phyloP scores from a whole-genome alignment of 768 basidiomycete species.

The Rubroboletus satanas region DNA sequence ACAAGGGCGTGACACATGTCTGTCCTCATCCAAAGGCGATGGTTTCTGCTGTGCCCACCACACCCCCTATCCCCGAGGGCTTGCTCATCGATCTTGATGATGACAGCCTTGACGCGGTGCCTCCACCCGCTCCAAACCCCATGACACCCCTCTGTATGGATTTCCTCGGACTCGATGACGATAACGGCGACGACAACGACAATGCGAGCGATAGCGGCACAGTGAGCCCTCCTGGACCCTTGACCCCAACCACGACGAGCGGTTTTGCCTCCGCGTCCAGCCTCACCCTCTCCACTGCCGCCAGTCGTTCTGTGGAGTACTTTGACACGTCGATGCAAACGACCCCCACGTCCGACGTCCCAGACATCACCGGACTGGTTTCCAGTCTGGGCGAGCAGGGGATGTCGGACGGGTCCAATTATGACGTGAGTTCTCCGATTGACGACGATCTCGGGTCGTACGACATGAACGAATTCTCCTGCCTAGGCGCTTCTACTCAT shows the following conservation, averaged over 20 bases:
- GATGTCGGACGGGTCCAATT: conserved; percentile 47
- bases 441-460: conserved; percentile 19
- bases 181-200: conserved; percentile 21
- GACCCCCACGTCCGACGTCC: conserved; percentile 35
- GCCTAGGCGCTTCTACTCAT: conserved; percentile 56
- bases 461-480: conserved; percentile 20
- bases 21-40: conserved; percentile 15
- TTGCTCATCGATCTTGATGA: conserved; percentile 56
- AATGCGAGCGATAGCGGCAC: conserved; percentile 30
- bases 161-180: conserved; percentile 23
- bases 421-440: conserved; percentile 54
- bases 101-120: conserved; percentile 26
- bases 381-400: conserved; percentile 49
- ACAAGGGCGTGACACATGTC: conserved; percentile 20
- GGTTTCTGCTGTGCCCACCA: conserved; percentile 18
- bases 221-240: conserved; percentile 30
- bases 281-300: conserved; percentile 24
- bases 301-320: conserved; percentile 25
- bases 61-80: conserved; percentile 45
- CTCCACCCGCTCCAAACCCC: conserved; percentile 7
- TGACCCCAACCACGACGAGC: conserved; percentile 29
- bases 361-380: conserved; percentile 63
- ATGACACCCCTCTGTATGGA: conserved; percentile 20
- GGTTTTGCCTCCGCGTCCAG: conserved; percentile 27
- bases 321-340: conserved; percentile 29